Evolutionary conservation across 192 early-diverging fungal species (phyloP), one percentile per base, ranked within the genome.

Genomic region (Backusella mclennaniae): DNA sequence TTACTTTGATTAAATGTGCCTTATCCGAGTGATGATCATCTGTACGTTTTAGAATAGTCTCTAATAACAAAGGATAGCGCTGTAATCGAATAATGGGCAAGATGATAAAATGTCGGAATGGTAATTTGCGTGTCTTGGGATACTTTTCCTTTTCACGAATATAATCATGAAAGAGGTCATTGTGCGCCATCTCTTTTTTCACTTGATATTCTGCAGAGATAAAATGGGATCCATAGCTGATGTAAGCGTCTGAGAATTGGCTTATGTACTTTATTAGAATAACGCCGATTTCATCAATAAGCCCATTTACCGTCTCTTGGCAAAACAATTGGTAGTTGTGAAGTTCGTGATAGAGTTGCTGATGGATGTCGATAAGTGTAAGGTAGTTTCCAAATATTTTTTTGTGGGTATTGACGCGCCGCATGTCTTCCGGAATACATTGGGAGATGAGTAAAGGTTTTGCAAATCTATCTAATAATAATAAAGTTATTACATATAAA

Each of bases 211-310:
- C 92, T 49, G 93, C 90, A 68, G 92, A 87, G 2, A 89, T 89
- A 75, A 95, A 91, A 78, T 93, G 87, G 4, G 90, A 92, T 39
- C 94, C 93, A 82, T 98, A 98, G 17, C 86, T 85, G 31, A 92
- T 86, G 66, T 96, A 97, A 7, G 88, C 82, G 39, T 92, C 85
- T 31, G 76, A 74, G 39, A 96, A 90, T 77, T 87, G 82, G 31
- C 87, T 77, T 0, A 91, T 86, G 74, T 92, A 86, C 56, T 83
- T 70, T 26, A 94, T 69, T 36, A 98, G 86, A 23, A 97, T 88
- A 76, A 96, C 94, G 35, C 97, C 97, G 23, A 98, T 90, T 67
- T 86, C 84, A 75, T 93, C 88, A 21, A 97, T 92, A 15, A 98
- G 80, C 0, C 73, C 73, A 42, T 63, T 68, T 1, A 26, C 59